Evolutionary conservation across 2,329 filamentous ascomycete species (phyloP).

Genomic region (Pestalotiopsis sp.): DNA sequence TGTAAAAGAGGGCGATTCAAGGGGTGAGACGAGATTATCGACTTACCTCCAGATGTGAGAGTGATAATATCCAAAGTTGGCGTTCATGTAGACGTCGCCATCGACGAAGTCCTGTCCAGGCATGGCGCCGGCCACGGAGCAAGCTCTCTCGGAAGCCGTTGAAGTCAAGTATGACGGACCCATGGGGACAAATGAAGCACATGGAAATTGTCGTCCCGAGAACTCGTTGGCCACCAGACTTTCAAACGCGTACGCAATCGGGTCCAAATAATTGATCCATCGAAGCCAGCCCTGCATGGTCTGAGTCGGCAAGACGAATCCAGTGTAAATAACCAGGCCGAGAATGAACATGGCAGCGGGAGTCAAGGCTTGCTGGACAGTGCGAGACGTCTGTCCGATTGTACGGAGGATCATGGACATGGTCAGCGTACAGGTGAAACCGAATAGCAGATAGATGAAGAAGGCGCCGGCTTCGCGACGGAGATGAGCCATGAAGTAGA

Average conservation of each 20-base stretch:
- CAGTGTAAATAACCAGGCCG: slow-evolving; percentile 69
- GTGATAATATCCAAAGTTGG: slow-evolving; percentile 57
- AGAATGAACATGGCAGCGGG: slow-evolving; percentile 63
- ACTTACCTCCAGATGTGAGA: slow-evolving; percentile 57
- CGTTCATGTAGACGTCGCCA: slow-evolving; percentile 59
- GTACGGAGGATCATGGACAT: slow-evolving; percentile 87
- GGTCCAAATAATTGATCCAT: slow-evolving; percentile 81
- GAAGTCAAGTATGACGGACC: slow-evolving; percentile 55
- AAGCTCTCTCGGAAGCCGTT: slow-evolving; percentile 47
- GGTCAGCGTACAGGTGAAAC: slow-evolving; percentile 69
- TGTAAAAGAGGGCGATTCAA: neutral
- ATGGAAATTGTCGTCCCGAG: slow-evolving; percentile 59
- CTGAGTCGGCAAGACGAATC: slow-evolving; percentile 62
- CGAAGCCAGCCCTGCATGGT: slow-evolving; percentile 79
- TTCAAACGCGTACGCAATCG: slow-evolving; percentile 79
- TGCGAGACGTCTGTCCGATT: slow-evolving; percentile 72
- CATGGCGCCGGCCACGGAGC: slow-evolving; percentile 58
- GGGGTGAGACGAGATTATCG: neutral
- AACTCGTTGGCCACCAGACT: slow-evolving; percentile 83
- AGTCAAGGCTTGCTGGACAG: slow-evolving; percentile 63
- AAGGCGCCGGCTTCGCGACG: slow-evolving; percentile 72
- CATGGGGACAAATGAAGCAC: slow-evolving; percentile 51
- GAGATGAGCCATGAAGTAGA: slow-evolving; percentile 88
- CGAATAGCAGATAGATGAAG: slow-evolving; percentile 82
- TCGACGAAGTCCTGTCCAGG: slow-evolving; percentile 53